A percentile compares a stretch with the other conserved stretches of the same genome.
Conservation (phyloP, 257 asterid species). For the Handroanthus guayacan region DNA sequence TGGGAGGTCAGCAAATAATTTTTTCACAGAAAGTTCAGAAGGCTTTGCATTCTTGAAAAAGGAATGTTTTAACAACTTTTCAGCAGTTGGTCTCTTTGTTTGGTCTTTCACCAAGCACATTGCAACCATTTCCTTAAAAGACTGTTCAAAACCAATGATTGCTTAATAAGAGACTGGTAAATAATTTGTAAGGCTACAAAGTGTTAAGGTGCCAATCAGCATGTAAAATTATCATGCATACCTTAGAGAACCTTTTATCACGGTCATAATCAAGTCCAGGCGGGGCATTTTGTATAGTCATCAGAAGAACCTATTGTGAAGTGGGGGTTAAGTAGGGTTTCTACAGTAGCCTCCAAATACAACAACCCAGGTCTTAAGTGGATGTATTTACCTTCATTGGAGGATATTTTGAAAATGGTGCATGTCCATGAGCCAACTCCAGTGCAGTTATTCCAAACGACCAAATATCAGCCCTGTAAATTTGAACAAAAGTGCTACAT, state of each 20-base stretch:
- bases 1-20: constrained; percentile 86
- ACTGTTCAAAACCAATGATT: constrained; percentile 57
- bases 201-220: constrained; percentile 31
- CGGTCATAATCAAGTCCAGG: constrained; percentile 99
- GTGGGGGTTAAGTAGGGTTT: constrained; percentile 33
- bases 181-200: background rate
- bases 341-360: constrained; percentile 23
- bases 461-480: constrained; percentile 97
- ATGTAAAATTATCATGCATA: constrained; percentile 37
- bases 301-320: constrained; percentile 78
- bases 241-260: constrained; percentile 98
- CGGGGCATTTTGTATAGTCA: constrained; percentile 99
- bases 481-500: constrained; percentile 26
- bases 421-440: constrained; percentile 99
- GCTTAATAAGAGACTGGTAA: constrained; percentile 39
- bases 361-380: constrained; percentile 26
- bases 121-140: constrained; percentile 99
- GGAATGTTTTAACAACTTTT: constrained; percentile 87
- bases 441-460: constrained; percentile 98
- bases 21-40: constrained; percentile 88
- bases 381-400: constrained; percentile 87
- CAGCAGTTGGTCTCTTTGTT: constrained; percentile 98
- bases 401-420: constrained; percentile 99
- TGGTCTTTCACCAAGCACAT: constrained; percentile 99
- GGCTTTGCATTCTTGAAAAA: constrained; percentile 93